These are phyloP conservation scores for Trametes punicea DNA, from an alignment of 768 basidiomycete genomes.

Conservation along the genomic window DNA sequence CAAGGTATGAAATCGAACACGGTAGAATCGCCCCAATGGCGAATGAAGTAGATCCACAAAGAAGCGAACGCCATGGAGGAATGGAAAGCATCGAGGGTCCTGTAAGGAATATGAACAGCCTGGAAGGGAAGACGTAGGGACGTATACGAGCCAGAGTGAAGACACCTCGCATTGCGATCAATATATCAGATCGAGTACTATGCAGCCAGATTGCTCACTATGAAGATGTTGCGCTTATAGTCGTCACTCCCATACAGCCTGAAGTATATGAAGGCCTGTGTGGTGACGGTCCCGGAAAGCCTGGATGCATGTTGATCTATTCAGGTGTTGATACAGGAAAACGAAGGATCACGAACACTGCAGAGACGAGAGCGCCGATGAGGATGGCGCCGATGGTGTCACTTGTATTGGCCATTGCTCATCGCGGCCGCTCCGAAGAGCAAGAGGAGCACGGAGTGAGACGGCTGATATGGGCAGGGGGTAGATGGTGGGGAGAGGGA, in stretches of 20 bases:
- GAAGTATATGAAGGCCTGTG: constrained; percentile 19
- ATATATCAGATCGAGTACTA: neutral
- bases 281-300: constrained; percentile 22
- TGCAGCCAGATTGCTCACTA: constrained; percentile 8
- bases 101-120: neutral
- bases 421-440: constrained; percentile 14
- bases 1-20: constrained; percentile 28
- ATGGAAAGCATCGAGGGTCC: constrained; percentile 28
- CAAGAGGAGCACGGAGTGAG: neutral
- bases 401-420: constrained; percentile 14
- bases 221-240: constrained; percentile 11
- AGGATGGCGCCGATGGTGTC: constrained; percentile 23
- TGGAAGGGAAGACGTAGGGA: neutral
- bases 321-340: neutral
- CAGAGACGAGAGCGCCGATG: constrained; percentile 20
- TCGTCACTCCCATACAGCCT: constrained; percentile 16
- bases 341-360: constrained; percentile 13
- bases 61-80: constrained; percentile 25
- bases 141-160: constrained; percentile 10
- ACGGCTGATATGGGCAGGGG: neutral
- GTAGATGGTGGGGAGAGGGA: constrained; percentile 5
- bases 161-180: constrained; percentile 12
- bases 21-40: constrained; percentile 19
- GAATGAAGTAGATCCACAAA: constrained; percentile 27
- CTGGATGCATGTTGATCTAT: neutral